Base-by-base conservation (phyloP, 2,329 filamentous ascomycete genomes). In the Pseudogymnoascus sp. region DNA sequence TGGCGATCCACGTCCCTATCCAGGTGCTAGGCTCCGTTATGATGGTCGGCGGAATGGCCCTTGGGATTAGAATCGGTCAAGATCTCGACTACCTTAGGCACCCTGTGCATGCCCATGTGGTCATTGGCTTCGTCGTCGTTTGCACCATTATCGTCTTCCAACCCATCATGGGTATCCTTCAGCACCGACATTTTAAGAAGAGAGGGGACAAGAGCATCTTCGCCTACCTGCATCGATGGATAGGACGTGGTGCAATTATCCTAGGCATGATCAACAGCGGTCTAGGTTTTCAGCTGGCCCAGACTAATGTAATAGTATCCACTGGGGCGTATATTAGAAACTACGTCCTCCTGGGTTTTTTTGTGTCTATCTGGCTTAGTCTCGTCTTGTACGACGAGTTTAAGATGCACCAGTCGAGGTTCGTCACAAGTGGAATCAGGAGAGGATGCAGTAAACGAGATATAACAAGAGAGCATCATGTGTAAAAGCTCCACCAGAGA, bases 221-320 rank as follows among this genome's bases (percentile, higher is more conserved):
- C 46, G 63, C 16, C 38, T 64, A 64, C 25, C 23, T 64, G 16
- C 63, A 64, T 37, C 62, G 63, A 40, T 64, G 61, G 62, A 25
- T 64, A 21, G 63, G 63, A 18, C 63, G 63, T 21, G 34, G 8
- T 28, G 61, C 63, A 16, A 60, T 64, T 42, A n/a, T 64, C 11
- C n/a, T 64, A 14, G 63, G 63, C 31, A 44, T 63, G 59, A 64
- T 64, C 62, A 64, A 64, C 36, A 60, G 37, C 42, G 63, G 63
- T 37, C 63, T 64, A 21, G 63, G 63, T 23, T 64, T 64, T 21
- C 62, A 64, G 62, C 50, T 64, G 10, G 63, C 56, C 31, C 12
- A 62, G 59, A 36, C 62, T 38, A 42, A 64, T 46, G 44, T 62
- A 16, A 31, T 38, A n/a, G 44, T 64, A 21, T 56, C 59, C 21